A percentile compares a stretch with the other conserved stretches of the same genome.
phyloP scores from a whole-genome alignment of 768 basidiomycete species.

The Russula emetica region DNA sequence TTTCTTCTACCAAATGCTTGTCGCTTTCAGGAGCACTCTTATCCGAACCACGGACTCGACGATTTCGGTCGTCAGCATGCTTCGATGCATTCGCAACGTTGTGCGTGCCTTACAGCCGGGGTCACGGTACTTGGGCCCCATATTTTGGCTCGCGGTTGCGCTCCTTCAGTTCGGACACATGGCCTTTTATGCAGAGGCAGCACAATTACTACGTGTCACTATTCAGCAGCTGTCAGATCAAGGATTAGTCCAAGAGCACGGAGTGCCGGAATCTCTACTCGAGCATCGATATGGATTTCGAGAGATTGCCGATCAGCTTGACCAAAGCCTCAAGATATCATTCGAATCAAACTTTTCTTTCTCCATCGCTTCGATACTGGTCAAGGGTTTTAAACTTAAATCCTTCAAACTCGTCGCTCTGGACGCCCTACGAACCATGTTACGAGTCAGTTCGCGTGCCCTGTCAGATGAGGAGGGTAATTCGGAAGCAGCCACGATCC shows the following conservation, averaged over 20 bases:
- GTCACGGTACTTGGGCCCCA: conserved; percentile 65
- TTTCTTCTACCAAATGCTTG: conserved; percentile 87
- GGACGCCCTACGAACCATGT: conserved; percentile 55
- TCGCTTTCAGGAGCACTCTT: conserved; percentile 75
- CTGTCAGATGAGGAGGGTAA: conserved; percentile 32
- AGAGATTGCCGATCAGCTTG: conserved; percentile 66
- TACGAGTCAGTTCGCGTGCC: conserved; percentile 55
- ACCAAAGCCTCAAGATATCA: conserved; percentile 65
- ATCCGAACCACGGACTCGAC: conserved; percentile 66
- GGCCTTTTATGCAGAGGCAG: conserved; percentile 64
- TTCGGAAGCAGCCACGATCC: conserved; percentile 39
- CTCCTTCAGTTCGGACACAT: conserved; percentile 75
- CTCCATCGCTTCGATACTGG: conserved; percentile 74
- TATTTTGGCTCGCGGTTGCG: conserved; percentile 88
- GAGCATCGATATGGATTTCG: conserved; percentile 61
- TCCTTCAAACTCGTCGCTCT: conserved; percentile 59
- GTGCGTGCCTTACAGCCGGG: conserved; percentile 63
- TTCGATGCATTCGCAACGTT: conserved; percentile 77
- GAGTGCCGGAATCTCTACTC: conserved; percentile 55
- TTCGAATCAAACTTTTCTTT: conserved; percentile 80
- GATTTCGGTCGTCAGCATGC: conserved; percentile 76
- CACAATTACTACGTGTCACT: conserved; percentile 59
- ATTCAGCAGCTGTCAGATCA: conserved; percentile 60
- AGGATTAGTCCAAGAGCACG: conserved; percentile 50
- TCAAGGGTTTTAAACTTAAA: conserved; percentile 78